Conservation (phyloP, 805 yeast species). For the Nakazawaea wickerhamii region DNA sequence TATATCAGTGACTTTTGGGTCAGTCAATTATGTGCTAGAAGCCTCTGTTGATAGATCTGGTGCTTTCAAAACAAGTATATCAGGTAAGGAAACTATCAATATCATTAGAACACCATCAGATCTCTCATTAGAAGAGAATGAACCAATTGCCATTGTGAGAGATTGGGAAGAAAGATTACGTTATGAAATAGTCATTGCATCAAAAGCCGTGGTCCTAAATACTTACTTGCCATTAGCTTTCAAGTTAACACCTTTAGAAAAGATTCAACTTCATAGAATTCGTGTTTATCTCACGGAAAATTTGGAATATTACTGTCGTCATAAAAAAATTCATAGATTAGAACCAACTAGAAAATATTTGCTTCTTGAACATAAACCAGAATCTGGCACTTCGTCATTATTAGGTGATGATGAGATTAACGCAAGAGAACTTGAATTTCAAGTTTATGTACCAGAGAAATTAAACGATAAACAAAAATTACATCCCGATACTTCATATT, state of each 20-base stretch:
- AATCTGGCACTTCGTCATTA: slow-evolving; percentile 41
- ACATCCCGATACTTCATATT: slow-evolving; percentile 83
- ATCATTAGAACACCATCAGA: slow-evolving; percentile 76
- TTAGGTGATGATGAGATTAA: slow-evolving; percentile 52
- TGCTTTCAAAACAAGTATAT: slow-evolving; percentile 73
- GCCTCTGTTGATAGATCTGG: slow-evolving; percentile 74
- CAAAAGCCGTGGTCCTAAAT: slow-evolving; percentile 82
- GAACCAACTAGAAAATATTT: slow-evolving; percentile 84
- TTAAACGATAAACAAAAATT: slow-evolving; percentile 50
- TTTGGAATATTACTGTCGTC: slow-evolving; percentile 81
- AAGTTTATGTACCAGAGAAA: slow-evolving; percentile 74
- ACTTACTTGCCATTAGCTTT: slow-evolving; percentile 81
- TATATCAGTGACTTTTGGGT: slow-evolving; percentile 72
- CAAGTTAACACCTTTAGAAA: slow-evolving; percentile 79
- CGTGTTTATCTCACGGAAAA: slow-evolving; percentile 85
- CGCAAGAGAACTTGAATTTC: slow-evolving; percentile 79
- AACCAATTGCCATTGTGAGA: slow-evolving; percentile 84
- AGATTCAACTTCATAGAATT: slow-evolving; percentile 80
- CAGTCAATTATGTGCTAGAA: slow-evolving; percentile 63
- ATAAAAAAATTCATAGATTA: slow-evolving; percentile 83
- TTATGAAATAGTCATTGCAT: slow-evolving; percentile 87
- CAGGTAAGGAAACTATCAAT: slow-evolving; percentile 56
- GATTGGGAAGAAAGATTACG: slow-evolving; percentile 92
- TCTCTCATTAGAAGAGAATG: slow-evolving; percentile 78
- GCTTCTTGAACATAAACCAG: slow-evolving; percentile 74